Evolutionary conservation across 805 yeast genomes (phyloP), one percentile per base, ranked within the genome.

Genomic region (Starmerella ratchasimensis): DNA sequence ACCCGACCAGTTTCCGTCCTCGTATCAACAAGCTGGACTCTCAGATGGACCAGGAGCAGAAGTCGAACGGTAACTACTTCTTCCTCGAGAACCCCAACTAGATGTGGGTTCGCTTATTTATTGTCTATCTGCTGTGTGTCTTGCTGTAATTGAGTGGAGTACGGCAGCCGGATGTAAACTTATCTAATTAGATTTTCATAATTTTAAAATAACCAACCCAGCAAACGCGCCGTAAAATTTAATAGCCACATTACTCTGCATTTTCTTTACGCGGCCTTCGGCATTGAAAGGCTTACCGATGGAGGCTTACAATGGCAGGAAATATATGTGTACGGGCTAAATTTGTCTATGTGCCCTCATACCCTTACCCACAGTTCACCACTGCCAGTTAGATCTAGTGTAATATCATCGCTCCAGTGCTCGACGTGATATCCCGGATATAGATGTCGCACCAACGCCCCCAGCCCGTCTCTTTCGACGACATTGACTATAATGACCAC

Each of bases 31-130:
- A 90, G 65, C 67, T 82, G 57, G 97, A 81, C 57, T 86, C 97
- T 38, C 99, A 90, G 70, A 83, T 90, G 94, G 99, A 90, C 64
- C 90, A 80, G 65, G 97, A 90, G 67, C 99, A 90, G 65, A 90
- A 90, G 67, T 57, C 72, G 31, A 57, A 74, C 35, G 98, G 98
- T 44, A 86, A 88, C 69, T 90, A 80, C 68, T 90, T 90, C 76
- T 90, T 90, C 74, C 71, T 90, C 64, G 98, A 88, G 57, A 74
- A 64, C 51, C 52, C 63, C 32, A 73, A 62, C 19, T 43, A 38
- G 21, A 20, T 5, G 18, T 28, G 5, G 13, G 19, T 21, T 7
- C 5, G 23, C 23, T n/a, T 9, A 15, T 16, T 22, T 7, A 22
- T 22, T 22, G n/a, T n/a, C n/a, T n/a, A n/a, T n/a, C n/a, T n/a